Evolutionary conservation across 1,284 basidiomycete species (phyloP), one percentile per base, ranked within the genome.

Genomic region (Puccinia coronata): DNA sequence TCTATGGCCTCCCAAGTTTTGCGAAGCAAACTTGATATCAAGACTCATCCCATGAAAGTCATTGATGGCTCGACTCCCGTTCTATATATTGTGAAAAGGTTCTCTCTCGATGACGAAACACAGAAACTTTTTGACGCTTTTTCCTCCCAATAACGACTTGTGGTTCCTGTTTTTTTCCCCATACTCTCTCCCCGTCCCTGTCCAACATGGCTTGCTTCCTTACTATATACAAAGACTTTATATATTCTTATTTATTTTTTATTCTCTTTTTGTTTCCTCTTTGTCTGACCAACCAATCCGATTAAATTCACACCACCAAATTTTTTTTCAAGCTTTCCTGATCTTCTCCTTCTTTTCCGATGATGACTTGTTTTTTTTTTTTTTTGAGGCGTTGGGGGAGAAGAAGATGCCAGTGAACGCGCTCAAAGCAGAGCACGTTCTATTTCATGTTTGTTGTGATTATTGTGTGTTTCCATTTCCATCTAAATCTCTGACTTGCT

Each of bases 31-130:
- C 18, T 51, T 51, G 28, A 34, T 12, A 61, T 61, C 31, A 36
- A 93, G 87, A 86, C 91, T 89, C 12, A 34, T 61, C 3, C 28
- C 14, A 28, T 34, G 9, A 11, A 61, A 61, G 57, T 25, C n/a
- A 9, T 57, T 25, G 55, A 57, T 57, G 28, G 14, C 57, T 34
- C 28, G 12, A 4, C 36, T 57, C 3, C 12, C 31, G 57, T 18
- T 61, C 55, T n/a, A n/a, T 18, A 34, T 34, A 61, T 61, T 61
- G 57, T 61, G 57, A 61, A 61, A 61, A 61, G 31, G n/a, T 34
- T 61, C 2, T 34, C 31, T 61, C 2, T 34, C 31, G 14, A 61
- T 14, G 20, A 61, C 28, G 9, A 34, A 51, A 4, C 49, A 4
- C 8, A 51, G 49, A 51, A 14, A 51, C 28, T 9, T 61, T 31